These are phyloP conservation scores for Gastroboletus turbinatus DNA, from an alignment of 1,284 basidiomycete genomes.

Conservation along the genomic window DNA sequence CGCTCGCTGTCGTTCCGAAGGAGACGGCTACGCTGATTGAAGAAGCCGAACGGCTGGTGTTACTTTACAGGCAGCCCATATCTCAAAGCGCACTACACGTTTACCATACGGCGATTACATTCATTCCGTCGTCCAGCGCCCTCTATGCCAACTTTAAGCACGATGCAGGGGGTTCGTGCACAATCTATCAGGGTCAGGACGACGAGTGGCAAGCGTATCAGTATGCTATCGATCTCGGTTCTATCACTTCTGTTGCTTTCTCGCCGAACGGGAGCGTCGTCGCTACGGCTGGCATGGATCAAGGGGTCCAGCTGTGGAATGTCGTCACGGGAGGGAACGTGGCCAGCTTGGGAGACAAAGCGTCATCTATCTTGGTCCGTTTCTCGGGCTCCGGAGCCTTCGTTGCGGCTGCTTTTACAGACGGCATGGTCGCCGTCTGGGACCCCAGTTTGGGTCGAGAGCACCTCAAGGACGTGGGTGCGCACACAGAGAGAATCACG, in stretches of 20 bases:
- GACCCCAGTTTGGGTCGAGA: conserved; percentile 16
- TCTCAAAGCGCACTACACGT: conserved; percentile 17
- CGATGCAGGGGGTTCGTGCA: conserved; percentile 2
- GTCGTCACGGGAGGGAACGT: conserved; percentile 14
- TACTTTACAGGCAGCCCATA: conserved; percentile 15
- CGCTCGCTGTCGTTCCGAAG: neutral
- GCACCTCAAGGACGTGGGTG: conserved; percentile 3
- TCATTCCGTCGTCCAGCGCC: conserved; percentile 7
- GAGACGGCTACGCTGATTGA: no score
- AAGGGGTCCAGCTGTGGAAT: conserved; percentile 22
- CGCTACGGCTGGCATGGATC: conserved; percentile 9
- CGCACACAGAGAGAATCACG: conserved; percentile 6
- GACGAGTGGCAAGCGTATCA: conserved; percentile 10
- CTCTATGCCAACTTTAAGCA: conserved; percentile 11
- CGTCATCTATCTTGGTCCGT: conserved; percentile 10
- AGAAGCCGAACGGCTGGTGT: conserved; percentile 13
- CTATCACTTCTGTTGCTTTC: conserved; percentile 11
- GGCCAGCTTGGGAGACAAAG: conserved; percentile 12
- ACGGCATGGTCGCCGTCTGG: conserved; percentile 18
- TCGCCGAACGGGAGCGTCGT: conserved; percentile 10
- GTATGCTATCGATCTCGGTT: conserved; percentile 3
- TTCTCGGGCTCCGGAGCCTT: conserved; percentile 16
- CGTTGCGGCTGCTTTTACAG: conserved; percentile 11
- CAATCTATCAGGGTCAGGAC: conserved; percentile 1
- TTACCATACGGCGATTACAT: conserved; percentile 15